A percentile compares a stretch with the other conserved stretches of the same genome.
Conservation (phyloP, 1,284 basidiomycete genomes). For the Hemileia vastatrix region DNA sequence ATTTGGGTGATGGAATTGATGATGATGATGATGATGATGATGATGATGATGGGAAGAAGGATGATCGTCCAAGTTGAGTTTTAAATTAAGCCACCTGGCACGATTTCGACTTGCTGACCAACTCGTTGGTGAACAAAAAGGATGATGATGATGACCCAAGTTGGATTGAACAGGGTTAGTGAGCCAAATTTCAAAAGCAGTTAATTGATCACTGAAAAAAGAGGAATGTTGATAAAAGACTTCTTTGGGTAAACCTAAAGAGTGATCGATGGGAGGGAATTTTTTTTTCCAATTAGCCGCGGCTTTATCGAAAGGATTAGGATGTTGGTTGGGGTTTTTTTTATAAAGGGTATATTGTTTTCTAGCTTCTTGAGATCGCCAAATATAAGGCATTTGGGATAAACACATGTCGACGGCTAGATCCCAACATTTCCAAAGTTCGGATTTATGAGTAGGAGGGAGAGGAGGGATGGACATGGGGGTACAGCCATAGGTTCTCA, state of each 20-base stretch:
- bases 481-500: slow-evolving; percentile 23
- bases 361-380: slow-evolving; percentile 12
- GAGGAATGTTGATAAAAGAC: slow-evolving; percentile 15
- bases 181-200: slow-evolving; percentile 23
- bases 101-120: not conserved
- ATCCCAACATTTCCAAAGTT: slow-evolving; percentile 23
- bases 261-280: too few relatives aligned
- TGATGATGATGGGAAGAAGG: not conserved
- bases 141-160: slow-evolving; percentile 4
- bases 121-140: not conserved
- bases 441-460: slow-evolving; percentile 17
- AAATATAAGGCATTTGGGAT: slow-evolving; percentile 16
- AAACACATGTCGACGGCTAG: slow-evolving; percentile 22
- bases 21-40: not conserved
- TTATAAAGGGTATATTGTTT: slow-evolving; percentile 6
- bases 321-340: slow-evolving; percentile 7
- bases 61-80: not conserved
- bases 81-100: too few relatives aligned
- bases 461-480: slow-evolving; percentile 19
- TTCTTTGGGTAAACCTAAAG: too few relatives aligned
- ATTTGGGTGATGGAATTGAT: too few relatives aligned
- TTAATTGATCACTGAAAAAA: slow-evolving; percentile 21
- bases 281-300: too few relatives aligned
- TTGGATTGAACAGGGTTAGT: slow-evolving; percentile 15
- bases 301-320: too few relatives aligned